Evolutionary conservation across 768 basidiomycete species (phyloP).

Genomic region (Amanita rubescens): DNA sequence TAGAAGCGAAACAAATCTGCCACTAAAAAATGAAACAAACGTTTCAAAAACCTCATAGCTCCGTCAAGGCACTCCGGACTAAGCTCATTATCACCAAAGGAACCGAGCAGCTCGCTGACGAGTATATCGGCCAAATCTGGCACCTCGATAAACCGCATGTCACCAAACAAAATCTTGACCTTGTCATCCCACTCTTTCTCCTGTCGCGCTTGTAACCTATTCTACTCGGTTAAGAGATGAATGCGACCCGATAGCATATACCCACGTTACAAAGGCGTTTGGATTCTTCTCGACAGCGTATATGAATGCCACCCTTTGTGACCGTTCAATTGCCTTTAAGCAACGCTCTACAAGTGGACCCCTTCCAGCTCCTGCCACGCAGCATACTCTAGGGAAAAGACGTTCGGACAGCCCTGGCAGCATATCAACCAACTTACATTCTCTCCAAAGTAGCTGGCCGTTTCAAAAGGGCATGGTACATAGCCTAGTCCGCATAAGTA

Average conservation of each 20-base stretch:
- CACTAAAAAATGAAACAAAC: conserved; percentile 34
- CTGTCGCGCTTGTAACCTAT: conserved; percentile 78
- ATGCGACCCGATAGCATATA: conserved; percentile 13
- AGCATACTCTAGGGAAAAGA: conserved; percentile 55
- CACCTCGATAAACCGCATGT: conserved; percentile 81
- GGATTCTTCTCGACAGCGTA: conserved; percentile 97
- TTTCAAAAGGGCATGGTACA: conserved; percentile 73
- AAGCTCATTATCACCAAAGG: conserved; percentile 97
- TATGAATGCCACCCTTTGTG: conserved; percentile 53
- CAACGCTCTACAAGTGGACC: conserved; percentile 88
- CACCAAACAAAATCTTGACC: conserved; percentile 84
- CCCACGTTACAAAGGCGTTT: conserved; percentile 91
- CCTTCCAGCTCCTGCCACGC: conserved; percentile 91
- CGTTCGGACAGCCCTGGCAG: conserved; percentile 6
- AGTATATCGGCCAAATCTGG: conserved; percentile 90
- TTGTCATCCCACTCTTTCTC: conserved; percentile 74
- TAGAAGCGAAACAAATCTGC: not conserved
- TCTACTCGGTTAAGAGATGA: conserved; percentile 4
- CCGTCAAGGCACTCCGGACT: conserved; percentile 98
- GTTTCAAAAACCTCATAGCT: conserved; percentile 86
- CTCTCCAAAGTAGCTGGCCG: conserved; percentile 43
- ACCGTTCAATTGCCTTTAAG: conserved; percentile 65
- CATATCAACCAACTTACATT: conserved; percentile 43
- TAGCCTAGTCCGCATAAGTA: conserved; percentile 44
- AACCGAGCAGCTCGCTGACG: conserved; percentile 92